phyloP scores from a whole-genome alignment of 1,284 basidiomycete genomes.

The Thelephora terrestris region DNA sequence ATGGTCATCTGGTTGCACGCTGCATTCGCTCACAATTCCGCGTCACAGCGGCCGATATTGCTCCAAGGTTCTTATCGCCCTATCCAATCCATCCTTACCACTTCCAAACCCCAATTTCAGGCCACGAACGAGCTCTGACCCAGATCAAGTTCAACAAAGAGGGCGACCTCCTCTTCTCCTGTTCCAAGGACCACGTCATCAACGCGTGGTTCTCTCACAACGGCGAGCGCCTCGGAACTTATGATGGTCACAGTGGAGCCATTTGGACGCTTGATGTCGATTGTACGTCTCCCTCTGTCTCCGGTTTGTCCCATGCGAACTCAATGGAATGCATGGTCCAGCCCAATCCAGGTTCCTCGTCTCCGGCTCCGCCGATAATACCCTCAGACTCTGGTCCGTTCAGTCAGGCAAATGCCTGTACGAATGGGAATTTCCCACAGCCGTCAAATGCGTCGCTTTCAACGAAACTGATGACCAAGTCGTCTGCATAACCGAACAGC shows the following conservation, averaged over 20 bases:
- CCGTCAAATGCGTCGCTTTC: slow-evolving; percentile 91
- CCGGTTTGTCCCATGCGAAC: slow-evolving; percentile 2
- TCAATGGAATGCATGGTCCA: slow-evolving; percentile 23
- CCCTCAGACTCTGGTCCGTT: slow-evolving; percentile 87
- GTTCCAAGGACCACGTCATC: slow-evolving; percentile 91
- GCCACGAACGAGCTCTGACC: slow-evolving; percentile 97
- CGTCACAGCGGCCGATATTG: slow-evolving; percentile 20
- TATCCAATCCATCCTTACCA: neutral
- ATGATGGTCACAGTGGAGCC: slow-evolving; percentile 92
- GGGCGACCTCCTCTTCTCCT: slow-evolving; percentile 93
- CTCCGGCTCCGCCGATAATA: slow-evolving; percentile 87
- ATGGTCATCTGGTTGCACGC: no score
- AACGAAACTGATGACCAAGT: slow-evolving; percentile 81
- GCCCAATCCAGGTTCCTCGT: slow-evolving; percentile 81
- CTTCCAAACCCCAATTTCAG: slow-evolving; percentile 27
- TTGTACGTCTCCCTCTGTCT: slow-evolving; percentile 45
- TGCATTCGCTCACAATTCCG: no score
- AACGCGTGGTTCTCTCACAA: slow-evolving; percentile 99
- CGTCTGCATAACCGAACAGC: slow-evolving; percentile 93
- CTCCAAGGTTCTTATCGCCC: slow-evolving; percentile 19
- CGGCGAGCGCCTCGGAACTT: slow-evolving; percentile 94
- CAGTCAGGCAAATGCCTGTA: slow-evolving; percentile 85
- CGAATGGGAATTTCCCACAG: slow-evolving; percentile 96
- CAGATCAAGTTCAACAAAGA: slow-evolving; percentile 95
- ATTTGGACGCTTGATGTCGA: slow-evolving; percentile 98